These are phyloP conservation scores for Lactarius evosmus DNA, from an alignment of 768 basidiomycete genomes.

Conservation along the genomic window DNA sequence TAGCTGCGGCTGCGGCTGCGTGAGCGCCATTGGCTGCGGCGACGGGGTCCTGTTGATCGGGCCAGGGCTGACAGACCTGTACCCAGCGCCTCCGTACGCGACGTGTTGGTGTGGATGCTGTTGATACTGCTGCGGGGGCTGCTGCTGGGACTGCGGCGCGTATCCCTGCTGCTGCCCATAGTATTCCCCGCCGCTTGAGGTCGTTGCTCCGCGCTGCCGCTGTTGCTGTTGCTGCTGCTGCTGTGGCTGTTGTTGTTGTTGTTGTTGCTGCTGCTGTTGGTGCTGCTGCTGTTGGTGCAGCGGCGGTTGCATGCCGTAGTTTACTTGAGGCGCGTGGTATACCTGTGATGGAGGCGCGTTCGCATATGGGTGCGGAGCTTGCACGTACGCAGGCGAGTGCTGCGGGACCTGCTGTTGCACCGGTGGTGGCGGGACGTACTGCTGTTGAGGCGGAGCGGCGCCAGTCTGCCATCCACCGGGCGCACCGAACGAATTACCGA, in stretches of 20 bases:
- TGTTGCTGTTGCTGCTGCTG: constrained; percentile 22
- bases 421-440: constrained; percentile 23
- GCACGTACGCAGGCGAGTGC: constrained; percentile 19
- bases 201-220: constrained; percentile 11
- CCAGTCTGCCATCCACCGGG: constrained; percentile 15
- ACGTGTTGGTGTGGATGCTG: constrained; percentile 36
- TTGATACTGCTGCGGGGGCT: constrained; percentile 32
- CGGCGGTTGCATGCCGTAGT: constrained; percentile 17
- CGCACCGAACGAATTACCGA: constrained; percentile 11
- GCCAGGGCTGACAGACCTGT: constrained; percentile 44
- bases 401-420: constrained; percentile 23
- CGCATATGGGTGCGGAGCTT: constrained; percentile 24
- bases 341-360: constrained; percentile 22
- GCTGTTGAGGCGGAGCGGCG: constrained; percentile 17
- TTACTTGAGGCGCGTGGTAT: constrained; percentile 1
- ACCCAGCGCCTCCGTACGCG: constrained; percentile 34
- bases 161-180: constrained; percentile 21
- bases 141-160: constrained; percentile 15
- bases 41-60: constrained; percentile 47
- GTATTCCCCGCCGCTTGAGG: constrained; percentile 21
- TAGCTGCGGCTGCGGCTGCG: constrained; percentile 25
- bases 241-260: constrained; percentile 32
- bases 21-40: constrained; percentile 40
- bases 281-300: constrained; percentile 36
- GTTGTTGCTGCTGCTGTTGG: constrained; percentile 33